Base-by-base conservation (phyloP, 768 basidiomycete genomes). In the Ephemerocybe angulata region DNA sequence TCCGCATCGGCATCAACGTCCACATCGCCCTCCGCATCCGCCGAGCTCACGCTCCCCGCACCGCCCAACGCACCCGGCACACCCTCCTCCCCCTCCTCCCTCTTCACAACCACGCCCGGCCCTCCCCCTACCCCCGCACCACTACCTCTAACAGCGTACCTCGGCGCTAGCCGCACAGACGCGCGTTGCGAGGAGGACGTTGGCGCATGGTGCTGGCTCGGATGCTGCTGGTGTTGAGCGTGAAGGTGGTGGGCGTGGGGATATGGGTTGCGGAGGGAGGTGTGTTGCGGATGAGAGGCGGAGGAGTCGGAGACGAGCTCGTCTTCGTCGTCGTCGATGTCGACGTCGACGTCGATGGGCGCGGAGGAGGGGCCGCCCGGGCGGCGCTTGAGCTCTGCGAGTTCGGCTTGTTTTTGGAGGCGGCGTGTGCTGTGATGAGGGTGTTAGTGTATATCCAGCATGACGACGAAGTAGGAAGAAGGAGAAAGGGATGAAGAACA, bases 371-470 rank as follows among this genome's bases (percentile, higher is more conserved):
- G n/a, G n/a, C n/a, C n/a, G n/a, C n/a, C n/a, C n/a, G n/a, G n/a
- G n/a, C n/a, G n/a, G n/a, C n/a, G n/a, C 42, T 78, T 78, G 42
- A 71, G 62, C n/a, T 79, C 75, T 3, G 76, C 76, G n/a, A 76
- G 66, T 46, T 82, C 80, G 15, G 76, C 77, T 1, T 78, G 76
- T 60, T 83, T 84, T 54, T 82, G 80, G 3, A 76, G 75, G 4
- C 82, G 76, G 41, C 82, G 75, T 63, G 84, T 78, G 62, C 85
- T 86, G 48, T n/a, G 22, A 24, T 30, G 10, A n/a, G 6, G 30
- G 17, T 17, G n/a, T n/a, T n/a, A n/a, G n/a, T n/a, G n/a, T n/a
- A 31, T 21, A 25, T 4, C 35, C 10, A 31, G 25, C 27, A 49
- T 40, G 27, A 50, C 27, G 40, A 48, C 50, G 40, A 49, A 53